phyloP scores from a whole-genome alignment of 169 alveolate genomes.

The Miamiensis avidus region DNA sequence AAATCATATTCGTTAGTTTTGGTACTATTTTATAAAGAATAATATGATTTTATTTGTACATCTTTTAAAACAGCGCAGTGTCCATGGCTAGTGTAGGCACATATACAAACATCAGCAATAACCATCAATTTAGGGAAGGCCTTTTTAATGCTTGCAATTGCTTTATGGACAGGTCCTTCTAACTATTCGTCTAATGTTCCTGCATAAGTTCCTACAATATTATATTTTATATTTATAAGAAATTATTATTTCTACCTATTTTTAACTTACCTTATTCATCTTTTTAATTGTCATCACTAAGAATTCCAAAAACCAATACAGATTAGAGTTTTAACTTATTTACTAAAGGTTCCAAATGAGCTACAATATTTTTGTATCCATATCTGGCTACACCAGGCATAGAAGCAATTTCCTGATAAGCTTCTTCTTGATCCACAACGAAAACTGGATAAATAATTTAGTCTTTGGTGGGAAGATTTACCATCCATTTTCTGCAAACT shows the following conservation, averaged over 20 bases:
- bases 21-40: not conserved
- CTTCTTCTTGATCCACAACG: constrained; percentile 46
- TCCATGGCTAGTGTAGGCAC: constrained; percentile 69
- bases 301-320: constrained; percentile 32
- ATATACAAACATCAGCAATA: constrained; percentile 62
- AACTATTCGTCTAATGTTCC: constrained; percentile 25
- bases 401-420: constrained; percentile 49
- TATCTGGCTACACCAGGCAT: constrained; percentile 60
- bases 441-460: constrained; percentile 53
- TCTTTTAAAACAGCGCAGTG: constrained; percentile 58
- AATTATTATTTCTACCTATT: not conserved
- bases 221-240: no score
- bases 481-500: not conserved
- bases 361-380: constrained; percentile 53
- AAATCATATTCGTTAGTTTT: not conserved
- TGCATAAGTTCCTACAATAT: constrained; percentile 12
- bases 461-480: not conserved
- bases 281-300: constrained; percentile 24
- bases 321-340: constrained; percentile 35
- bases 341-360: constrained; percentile 41
- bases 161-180: constrained; percentile 49
- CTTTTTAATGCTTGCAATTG: constrained; percentile 39
- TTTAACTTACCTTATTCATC: constrained; percentile 12
- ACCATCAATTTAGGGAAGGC: constrained; percentile 44
- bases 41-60: constrained; percentile 7